A percentile compares a stretch with the other conserved stretches of the same genome.
Evolutionary conservation across 441 rosid species (phyloP).

Genomic region (Manihot esculenta): DNA sequence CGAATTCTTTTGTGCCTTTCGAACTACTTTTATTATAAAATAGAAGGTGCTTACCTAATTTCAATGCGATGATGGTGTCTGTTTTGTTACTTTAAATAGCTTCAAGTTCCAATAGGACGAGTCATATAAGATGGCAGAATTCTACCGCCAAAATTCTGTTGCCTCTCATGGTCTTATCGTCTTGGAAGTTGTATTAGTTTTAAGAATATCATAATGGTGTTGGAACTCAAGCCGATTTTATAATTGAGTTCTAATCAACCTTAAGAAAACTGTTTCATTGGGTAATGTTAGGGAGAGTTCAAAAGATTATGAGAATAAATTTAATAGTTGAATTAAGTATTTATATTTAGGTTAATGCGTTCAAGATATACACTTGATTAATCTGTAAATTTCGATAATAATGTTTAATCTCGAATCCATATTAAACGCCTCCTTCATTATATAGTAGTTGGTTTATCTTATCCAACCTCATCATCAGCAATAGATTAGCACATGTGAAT

Average conservation of each 20-base stretch:
- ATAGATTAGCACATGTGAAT: conserved; percentile 23
- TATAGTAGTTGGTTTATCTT: neutral
- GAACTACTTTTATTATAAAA: conserved; percentile 7
- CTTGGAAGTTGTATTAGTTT: conserved; percentile 25
- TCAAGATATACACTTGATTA: too few relatives aligned
- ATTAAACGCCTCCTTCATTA: too few relatives aligned
- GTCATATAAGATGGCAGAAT: conserved; percentile 20
- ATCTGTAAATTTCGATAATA: too few relatives aligned
- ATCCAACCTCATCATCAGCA: conserved; percentile 2
- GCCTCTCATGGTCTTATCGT: conserved; percentile 15
- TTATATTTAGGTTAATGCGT: too few relatives aligned
- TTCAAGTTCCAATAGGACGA: conserved; percentile 59
- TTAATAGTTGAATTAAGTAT: too few relatives aligned
- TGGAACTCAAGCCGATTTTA: neutral
- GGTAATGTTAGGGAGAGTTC: too few relatives aligned
- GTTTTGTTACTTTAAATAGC: conserved; percentile 27
- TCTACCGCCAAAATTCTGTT: conserved; percentile 26
- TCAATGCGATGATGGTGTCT: conserved; percentile 28
- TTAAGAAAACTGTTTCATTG: too few relatives aligned
- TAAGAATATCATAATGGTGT: neutral
- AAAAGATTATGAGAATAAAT: too few relatives aligned
- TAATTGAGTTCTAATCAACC: too few relatives aligned
- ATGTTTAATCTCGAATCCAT: too few relatives aligned
- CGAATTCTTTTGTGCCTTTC: conserved; percentile 6
- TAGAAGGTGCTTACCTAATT: conserved; percentile 21